Base-by-base conservation (phyloP, 805 yeast species). In the Candida multigemmis region DNA sequence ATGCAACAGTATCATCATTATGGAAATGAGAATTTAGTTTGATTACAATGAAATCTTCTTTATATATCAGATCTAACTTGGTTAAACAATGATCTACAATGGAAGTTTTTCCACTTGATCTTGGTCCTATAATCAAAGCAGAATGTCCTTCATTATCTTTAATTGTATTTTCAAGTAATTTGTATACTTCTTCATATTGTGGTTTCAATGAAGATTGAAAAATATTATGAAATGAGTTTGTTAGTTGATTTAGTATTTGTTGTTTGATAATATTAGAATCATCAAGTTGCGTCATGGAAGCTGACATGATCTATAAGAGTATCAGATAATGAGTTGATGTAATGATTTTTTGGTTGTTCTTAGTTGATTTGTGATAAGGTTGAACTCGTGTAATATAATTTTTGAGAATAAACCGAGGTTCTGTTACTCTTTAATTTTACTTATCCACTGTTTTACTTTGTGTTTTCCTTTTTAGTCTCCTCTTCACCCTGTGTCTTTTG, bases 111-210 rank as follows among this genome's bases (percentile, higher is more conserved):
- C 94, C 96, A 4, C 75, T 60, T 3, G 79, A 74, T 22, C 86
- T 56, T 0, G 95, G 84, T 0, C 97, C 97, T 23, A 86, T 64
- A 1, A 89, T 33, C 5, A 89, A 55, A 8, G 77, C 71, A 2
- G 96, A 89, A 44, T 83, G 85, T 5, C 94, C 87, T 35, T 85
- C 91, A 16, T 71, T 66, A 34, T 71, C 71, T 14, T 60, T 55
- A 1, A 86, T 64, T 0, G 94, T 77, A 34, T 74, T 75, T 26
- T 71, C 72, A 26, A 87, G 45, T 37, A 83, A 48, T 8, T 58
- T 53, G 34, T 68, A 70, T 2, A 87, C 46, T 35, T 80, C 80
- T 1, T 53, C 34, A 34, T 59, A 60, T 22, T 65, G 51, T 12
- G 6, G 2, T 4, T 56, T 6, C 3, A 55, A 27, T 2, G 35